A percentile compares a stretch with the other conserved stretches of the same genome.
Conservation (phyloP, 2,329 filamentous ascomycete genomes). For the Alternaria burnsii region DNA sequence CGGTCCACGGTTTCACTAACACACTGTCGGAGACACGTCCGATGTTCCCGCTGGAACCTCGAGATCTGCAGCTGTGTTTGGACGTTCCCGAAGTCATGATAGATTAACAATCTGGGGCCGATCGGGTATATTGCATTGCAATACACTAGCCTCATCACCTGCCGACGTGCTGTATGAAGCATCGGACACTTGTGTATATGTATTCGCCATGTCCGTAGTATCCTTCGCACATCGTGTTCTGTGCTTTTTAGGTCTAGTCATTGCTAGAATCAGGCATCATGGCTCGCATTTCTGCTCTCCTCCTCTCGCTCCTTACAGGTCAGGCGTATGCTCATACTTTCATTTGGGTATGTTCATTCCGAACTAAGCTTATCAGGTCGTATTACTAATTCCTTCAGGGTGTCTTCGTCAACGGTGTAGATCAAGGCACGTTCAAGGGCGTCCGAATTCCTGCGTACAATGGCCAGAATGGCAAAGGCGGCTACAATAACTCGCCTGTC, state of each 20-base stretch:
- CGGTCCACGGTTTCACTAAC: not conserved
- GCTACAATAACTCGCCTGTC: constrained; percentile 53
- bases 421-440: constrained; percentile 42
- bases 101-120: constrained; percentile 28
- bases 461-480: constrained; percentile 43
- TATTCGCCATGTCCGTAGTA: not conserved
- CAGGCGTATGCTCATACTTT: constrained; percentile 38
- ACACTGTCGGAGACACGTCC: constrained; percentile 13
- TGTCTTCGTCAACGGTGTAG: constrained; percentile 43
- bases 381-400: constrained; percentile 21
- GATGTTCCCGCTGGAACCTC: constrained; percentile 11
- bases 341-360: constrained; percentile 31
- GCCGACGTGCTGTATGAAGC: not conserved
- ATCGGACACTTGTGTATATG: not conserved
- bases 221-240: not conserved
- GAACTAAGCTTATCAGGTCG: not conserved
- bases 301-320: constrained; percentile 28
- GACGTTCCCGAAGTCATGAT: constrained; percentile 2
- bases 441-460: constrained; percentile 47
- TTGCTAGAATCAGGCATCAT: constrained; percentile 12
- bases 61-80: constrained; percentile 7
- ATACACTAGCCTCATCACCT: constrained; percentile 16
- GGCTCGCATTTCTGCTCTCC: constrained; percentile 18
- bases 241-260: not conserved
- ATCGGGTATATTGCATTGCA: constrained; percentile 31